Evolutionary conservation across 495 filamentous ascomycete genomes (phyloP), one percentile per base, ranked within the genome.

Genomic region (Penicillium malachiteum): DNA sequence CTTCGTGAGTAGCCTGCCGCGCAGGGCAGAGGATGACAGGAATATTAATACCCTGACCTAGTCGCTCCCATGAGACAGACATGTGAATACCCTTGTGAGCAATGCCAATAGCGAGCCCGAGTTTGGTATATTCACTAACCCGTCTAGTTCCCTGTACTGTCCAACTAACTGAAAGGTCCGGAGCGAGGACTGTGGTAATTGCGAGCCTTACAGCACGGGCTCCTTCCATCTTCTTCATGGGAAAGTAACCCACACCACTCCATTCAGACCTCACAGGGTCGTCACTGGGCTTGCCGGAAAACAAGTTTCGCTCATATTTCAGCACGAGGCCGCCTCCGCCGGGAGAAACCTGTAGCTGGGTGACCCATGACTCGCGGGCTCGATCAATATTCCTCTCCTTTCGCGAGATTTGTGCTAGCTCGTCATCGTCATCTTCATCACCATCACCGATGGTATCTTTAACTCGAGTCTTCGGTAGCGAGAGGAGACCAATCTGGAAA

Each of bases 281-380:
- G 42, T 69, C 61, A 3, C 65, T 56, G 7, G 73, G 47, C 38
- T 59, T 70, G 2, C 74, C 71, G 8, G 73, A 72, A 43, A 79
- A 79, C 31, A 79, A 46, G 39, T 76, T 79, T 1, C 74, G 69
- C 11, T 69, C 66, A 50, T 79, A 79, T 21, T 17, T 68, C 32
- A 76, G 51, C 7, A 61, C 57, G 14, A 79, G 12, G 14, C 54
- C 66, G 5, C 60, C 69, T 18, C 58, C 60, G 2, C 34, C 45
- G 0, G 76, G 76, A 37, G 62, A 60, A 10, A 67, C 68, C 39
- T 60, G 42, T 16, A 72, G 31, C 8, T 48, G 57, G 0, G 64
- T 59, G 43, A 71, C 63, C 72, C 73, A 78, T 3, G 65, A 50
- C 47, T 76, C 76, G 0, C 62, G 67, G 3, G 66, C 60, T 17